Base-by-base conservation (phyloP, 352 stramenopile species). In the Aphanomyces invadans region DNA sequence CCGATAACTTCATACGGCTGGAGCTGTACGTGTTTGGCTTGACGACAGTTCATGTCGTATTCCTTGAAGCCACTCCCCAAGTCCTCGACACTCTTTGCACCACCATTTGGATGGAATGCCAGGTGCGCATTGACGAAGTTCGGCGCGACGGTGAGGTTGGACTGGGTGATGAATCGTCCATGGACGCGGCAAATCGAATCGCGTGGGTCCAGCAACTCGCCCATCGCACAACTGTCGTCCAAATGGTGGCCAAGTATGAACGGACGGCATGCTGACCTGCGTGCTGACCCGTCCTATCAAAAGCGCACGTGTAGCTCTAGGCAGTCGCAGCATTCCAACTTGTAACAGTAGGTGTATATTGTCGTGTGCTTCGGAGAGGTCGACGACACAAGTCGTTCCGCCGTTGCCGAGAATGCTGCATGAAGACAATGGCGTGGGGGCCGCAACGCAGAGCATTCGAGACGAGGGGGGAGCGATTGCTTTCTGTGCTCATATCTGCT, bases 21-120 rank as follows among this genome's bases (percentile, higher is more conserved):
- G 49, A 57, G 23, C 17, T 57, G 49, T 57, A 57, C 29, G 49
- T 33, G 4, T 32, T 33, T n/a, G n/a, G 49, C n/a, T 39, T 38
- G 49, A 32, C 19, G 19, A 32, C 10, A n/a, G 29, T 38, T 4
- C 49, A 57, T n/a, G 25, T 57, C 29, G 49, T 57, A 12, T 29
- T n/a, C 12, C 11, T 57, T n/a, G 5, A 57, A 21, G 29, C 36
- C 7, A 12, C 15, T 17, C 49, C 49, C 21, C 49, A 28, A 21
- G n/a, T n/a, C n/a, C n/a, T n/a, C n/a, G n/a, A n/a, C n/a, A n/a
- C n/a, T n/a, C n/a, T n/a, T 21, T 10, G 29, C 21, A 28, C 10
- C 17, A 33, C 7, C 25, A 19, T 38, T 26, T 4, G 36, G 12
- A 15, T 57, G 19, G 25, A 19, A 4, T 21, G 19, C 25, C 49